Evolutionary conservation across 1,284 basidiomycete species (phyloP), one percentile per base, ranked within the genome.

Genomic region (Laetiporus sulphureus): DNA sequence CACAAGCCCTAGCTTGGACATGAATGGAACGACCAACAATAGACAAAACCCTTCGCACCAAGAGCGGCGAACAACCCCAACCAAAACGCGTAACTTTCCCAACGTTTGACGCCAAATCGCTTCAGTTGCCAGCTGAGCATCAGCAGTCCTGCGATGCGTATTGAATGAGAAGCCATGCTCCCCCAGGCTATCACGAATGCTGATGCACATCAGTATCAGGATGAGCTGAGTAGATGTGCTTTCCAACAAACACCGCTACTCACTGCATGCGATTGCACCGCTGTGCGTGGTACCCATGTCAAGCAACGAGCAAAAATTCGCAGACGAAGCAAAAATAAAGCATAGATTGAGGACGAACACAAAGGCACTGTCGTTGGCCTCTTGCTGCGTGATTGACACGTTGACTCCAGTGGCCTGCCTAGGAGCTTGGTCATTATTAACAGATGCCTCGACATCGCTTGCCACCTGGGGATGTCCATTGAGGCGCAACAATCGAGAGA

Each of bases 131-230:
- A 51, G 31, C 64, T 55, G 23, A 77, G 55, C n/a, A 69, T 61
- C 13, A 69, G 41, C 13, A 75, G 51, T 2, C 70, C 72, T 23
- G 72, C 55, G 5, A 76, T 58, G 5, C 67, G 64, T 12, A 64
- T 66, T 21, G 64, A 60, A 44, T 71, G 65, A 8, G 64, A 61
- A 3, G 73, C 62, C 57, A 76, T 66, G 30, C 64, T 64, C 19
- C 67, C 65, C 68, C 68, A 73, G 1, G 72, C 71, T 22, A 75
- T 57, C 1, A 73, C 59, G 46, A 77, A 72, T 5, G 69, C 75
- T 77, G 41, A 15, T 40, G 23, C 23, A 22, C 32, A 46, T 40
- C 13, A 40, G 32, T 38, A 35, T 27, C n/a, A n/a, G 13, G 13
- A 1, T 8, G n/a, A 15, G 29, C 25, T 33, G 13, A 19, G 12